Evolutionary conservation across 768 basidiomycete species (phyloP).

Genomic region (Filobasidium floriforme): DNA sequence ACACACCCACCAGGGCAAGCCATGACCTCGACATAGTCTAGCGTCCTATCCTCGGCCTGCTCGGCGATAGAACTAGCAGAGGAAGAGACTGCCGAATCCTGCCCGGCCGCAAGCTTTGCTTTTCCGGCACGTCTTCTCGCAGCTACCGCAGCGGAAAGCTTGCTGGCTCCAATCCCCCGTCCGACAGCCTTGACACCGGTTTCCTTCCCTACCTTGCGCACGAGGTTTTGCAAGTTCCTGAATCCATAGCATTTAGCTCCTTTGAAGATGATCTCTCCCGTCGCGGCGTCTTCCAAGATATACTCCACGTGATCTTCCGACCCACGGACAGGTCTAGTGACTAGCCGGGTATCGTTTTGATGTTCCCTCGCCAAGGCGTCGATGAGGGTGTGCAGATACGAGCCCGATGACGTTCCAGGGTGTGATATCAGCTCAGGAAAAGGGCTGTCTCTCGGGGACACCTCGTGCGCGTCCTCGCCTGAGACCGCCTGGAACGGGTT

Average conservation of each 20-base stretch:
- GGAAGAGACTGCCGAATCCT: slow-evolving; percentile 23
- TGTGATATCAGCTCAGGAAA: slow-evolving; percentile 71
- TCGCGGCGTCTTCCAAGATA: slow-evolving; percentile 45
- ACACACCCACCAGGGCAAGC: slow-evolving; percentile 97
- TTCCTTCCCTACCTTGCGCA: slow-evolving; percentile 82
- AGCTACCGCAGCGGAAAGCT: slow-evolving; percentile 37
- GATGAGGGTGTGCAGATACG: slow-evolving; percentile 78
- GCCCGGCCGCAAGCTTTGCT: not conserved
- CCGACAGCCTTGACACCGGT: slow-evolving; percentile 55
- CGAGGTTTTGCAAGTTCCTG: slow-evolving; percentile 92
- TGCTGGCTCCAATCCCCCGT: slow-evolving; percentile 29
- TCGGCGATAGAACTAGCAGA: slow-evolving; percentile 24
- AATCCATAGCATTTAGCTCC: slow-evolving; percentile 97
- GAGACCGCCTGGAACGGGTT: slow-evolving; percentile 59
- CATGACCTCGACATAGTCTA: slow-evolving; percentile 58
- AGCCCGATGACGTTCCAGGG: slow-evolving; percentile 81
- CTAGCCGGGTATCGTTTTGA: slow-evolving; percentile 31
- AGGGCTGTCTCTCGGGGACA: slow-evolving; percentile 18
- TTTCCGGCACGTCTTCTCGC: slow-evolving; percentile 34
- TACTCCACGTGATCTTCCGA: slow-evolving; percentile 46
- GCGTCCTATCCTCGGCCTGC: slow-evolving; percentile 32
- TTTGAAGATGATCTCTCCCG: slow-evolving; percentile 67
- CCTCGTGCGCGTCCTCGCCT: slow-evolving; percentile 48
- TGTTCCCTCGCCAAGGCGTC: slow-evolving; percentile 48
- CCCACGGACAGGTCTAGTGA: slow-evolving; percentile 38